A percentile compares a stretch with the other conserved stretches of the same genome.
Conservation (phyloP, 805 yeast genomes). For the Candida schatavii region DNA sequence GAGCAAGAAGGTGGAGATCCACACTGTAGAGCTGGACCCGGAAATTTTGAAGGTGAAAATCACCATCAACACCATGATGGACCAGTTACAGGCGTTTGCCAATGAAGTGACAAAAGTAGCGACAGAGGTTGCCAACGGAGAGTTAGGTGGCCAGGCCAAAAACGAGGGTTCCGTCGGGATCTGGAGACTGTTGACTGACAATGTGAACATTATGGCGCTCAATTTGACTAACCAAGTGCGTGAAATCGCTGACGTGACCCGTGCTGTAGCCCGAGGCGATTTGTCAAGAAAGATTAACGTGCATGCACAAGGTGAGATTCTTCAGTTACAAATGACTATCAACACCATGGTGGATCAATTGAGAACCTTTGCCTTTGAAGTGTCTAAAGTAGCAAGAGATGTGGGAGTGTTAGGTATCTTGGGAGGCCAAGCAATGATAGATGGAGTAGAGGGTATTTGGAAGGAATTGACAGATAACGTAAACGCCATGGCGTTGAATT, state of each 20-base stretch:
- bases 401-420: slow-evolving; percentile 87
- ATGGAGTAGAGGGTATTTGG: slow-evolving; percentile 85
- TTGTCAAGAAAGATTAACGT: slow-evolving; percentile 79
- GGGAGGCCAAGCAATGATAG: slow-evolving; percentile 84
- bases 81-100: slow-evolving; percentile 77
- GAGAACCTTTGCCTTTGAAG: slow-evolving; percentile 80
- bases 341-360: slow-evolving; percentile 88
- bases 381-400: slow-evolving; percentile 81
- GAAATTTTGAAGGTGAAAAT: slow-evolving; percentile 76
- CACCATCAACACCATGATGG: slow-evolving; percentile 87
- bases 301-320: slow-evolving; percentile 88
- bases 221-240: slow-evolving; percentile 69
- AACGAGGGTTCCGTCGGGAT: slow-evolving; percentile 83
- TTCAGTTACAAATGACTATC: slow-evolving; percentile 81
- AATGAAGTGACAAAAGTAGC: slow-evolving; percentile 82
- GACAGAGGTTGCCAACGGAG: slow-evolving; percentile 84
- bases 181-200: slow-evolving; percentile 82
- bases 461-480: slow-evolving; percentile 82
- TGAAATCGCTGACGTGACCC: slow-evolving; percentile 85
- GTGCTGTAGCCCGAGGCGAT: slow-evolving; percentile 88
- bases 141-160: slow-evolving; percentile 85
- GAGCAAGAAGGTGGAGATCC: slow-evolving; percentile 74
- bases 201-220: slow-evolving; percentile 84
- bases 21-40: slow-evolving; percentile 70
- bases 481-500: slow-evolving; percentile 85